These are phyloP conservation scores for Tolypocladium inflatum DNA, from an alignment of 2,329 filamentous ascomycete genomes.

Conservation along the genomic window DNA sequence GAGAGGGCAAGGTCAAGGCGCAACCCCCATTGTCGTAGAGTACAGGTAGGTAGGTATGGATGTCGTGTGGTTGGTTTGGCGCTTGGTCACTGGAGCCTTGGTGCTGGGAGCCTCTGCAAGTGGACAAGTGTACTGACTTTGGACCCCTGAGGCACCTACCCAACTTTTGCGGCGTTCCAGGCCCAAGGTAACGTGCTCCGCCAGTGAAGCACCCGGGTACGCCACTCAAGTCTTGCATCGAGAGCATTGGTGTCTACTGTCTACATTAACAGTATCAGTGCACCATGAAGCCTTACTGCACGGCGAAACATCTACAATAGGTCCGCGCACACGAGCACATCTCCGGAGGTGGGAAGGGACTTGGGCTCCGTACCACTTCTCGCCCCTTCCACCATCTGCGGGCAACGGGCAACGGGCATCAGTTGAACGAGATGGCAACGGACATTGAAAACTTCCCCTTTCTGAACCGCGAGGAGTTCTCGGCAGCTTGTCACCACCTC, in stretches of 20 bases:
- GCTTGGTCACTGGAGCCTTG: neutral
- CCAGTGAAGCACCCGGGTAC: neutral
- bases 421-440: conserved; percentile 2
- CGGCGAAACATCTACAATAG: neutral
- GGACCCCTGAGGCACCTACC: neutral
- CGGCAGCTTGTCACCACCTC: conserved; percentile 53
- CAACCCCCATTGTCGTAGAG: neutral
- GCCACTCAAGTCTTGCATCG: neutral
- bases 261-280: neutral
- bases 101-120: neutral
- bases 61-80: neutral
- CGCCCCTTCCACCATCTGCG: neutral
- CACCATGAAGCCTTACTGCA: neutral
- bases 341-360: neutral
- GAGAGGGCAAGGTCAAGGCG: neutral
- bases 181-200: neutral
- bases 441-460: conserved; percentile 49
- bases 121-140: neutral
- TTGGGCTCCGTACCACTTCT: neutral
- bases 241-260: neutral
- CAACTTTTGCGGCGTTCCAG: neutral
- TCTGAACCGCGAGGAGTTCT: conserved; percentile 52
- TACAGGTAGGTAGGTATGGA: neutral
- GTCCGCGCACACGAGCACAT: neutral
- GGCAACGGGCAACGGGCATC: neutral